Conservation (phyloP, 2,329 filamentous ascomycete genomes). For the Epichloe elymi region DNA sequence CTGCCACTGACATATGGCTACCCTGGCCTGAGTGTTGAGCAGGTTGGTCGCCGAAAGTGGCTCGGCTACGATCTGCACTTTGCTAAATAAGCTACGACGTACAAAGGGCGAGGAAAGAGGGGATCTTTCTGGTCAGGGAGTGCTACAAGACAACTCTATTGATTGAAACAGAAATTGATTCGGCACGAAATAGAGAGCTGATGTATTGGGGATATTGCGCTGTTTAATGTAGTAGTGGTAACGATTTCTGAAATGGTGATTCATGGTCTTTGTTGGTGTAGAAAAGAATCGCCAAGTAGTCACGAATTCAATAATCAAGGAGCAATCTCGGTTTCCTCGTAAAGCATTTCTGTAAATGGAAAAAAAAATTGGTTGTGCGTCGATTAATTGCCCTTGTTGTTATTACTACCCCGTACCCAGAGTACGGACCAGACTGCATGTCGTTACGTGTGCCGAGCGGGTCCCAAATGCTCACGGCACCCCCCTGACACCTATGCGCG, state of each 20-base stretch:
- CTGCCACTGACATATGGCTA: slow-evolving; percentile 90
- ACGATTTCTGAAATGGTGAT: background rate
- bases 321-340: background rate
- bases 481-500: background rate
- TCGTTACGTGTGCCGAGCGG: too few relatives aligned
- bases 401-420: too few relatives aligned
- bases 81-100: slow-evolving; percentile 57
- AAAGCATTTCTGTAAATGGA: background rate
- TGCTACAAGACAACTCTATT: too few relatives aligned
- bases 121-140: too few relatives aligned
- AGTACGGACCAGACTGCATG: too few relatives aligned
- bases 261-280: background rate
- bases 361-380: background rate
- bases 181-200: too few relatives aligned
- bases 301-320: background rate
- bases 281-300: background rate
- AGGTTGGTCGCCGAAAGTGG: slow-evolving; percentile 83
- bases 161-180: too few relatives aligned
- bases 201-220: background rate
- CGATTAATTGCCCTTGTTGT: too few relatives aligned
- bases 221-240: background rate
- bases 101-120: background rate
- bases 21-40: slow-evolving; percentile 67
- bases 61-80: slow-evolving; percentile 96
- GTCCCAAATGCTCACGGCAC: background rate